A percentile compares a stretch with the other conserved stretches of the same genome.
Evolutionary conservation across 108 stramenopile genomes (phyloP).

Genomic region (Fragilaria crotonensis): DNA sequence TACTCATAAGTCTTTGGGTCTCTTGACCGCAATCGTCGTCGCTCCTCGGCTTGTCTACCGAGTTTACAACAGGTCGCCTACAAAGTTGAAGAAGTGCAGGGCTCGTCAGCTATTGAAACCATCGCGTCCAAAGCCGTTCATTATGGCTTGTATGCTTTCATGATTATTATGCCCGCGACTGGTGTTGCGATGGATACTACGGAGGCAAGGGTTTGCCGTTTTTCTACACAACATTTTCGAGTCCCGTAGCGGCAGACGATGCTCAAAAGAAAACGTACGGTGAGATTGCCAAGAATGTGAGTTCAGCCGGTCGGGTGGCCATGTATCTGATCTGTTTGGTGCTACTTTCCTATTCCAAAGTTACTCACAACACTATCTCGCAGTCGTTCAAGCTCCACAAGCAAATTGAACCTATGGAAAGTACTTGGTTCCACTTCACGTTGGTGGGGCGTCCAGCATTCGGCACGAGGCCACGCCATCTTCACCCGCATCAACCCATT

Average conservation of each 20-base stretch:
- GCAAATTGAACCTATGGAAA: constrained; percentile 54
- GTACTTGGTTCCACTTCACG: constrained; percentile 62
- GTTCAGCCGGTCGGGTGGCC: neutral
- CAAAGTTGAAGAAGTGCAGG: constrained; percentile 35
- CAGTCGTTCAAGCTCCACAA: constrained; percentile 73
- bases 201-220: constrained; percentile 89
- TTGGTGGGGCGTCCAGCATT: constrained; percentile 58
- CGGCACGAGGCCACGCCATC: constrained; percentile 59
- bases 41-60: constrained; percentile 75
- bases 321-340: neutral
- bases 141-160: constrained; percentile 68
- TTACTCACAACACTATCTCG: neutral
- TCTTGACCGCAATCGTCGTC: constrained; percentile 75
- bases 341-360: neutral
- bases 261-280: constrained; percentile 41
- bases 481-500: constrained; percentile 81
- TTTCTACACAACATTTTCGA: constrained; percentile 67
- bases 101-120: constrained; percentile 38
- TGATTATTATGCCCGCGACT: constrained; percentile 79
- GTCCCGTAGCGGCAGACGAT: constrained; percentile 43
- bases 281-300: constrained; percentile 56
- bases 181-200: constrained; percentile 88
- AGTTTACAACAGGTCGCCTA: constrained; percentile 11
- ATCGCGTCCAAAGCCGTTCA: constrained; percentile 44
- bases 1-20: constrained; percentile 69